Evolutionary conservation across 1,284 basidiomycete species (phyloP), one percentile per base, ranked within the genome.

Genomic region (Cryptococcus sp.): DNA sequence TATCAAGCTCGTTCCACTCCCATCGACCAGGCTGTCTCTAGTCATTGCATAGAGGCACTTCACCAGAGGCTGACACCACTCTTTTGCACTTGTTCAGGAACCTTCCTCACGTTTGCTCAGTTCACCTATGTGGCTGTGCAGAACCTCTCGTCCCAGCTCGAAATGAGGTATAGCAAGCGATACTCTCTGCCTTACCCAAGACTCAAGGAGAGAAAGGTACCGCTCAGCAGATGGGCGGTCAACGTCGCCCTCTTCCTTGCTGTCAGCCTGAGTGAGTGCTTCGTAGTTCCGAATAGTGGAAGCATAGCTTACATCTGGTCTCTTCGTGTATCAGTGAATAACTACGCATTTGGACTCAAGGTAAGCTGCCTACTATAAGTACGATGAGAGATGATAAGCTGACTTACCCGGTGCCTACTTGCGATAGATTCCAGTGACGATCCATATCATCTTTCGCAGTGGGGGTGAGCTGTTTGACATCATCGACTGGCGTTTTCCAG

Each of bases 391-490:
- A 40, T 38, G 37, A 20, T 8, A 40, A 44, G 43, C 63, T 63
- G 26, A 63, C 41, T 34, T 5, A n/a, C 16, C 13, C 17, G 15
- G 85, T 68, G 13, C 3, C 13, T 29, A 29, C 26, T 34, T 34
- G 5, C 29, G 2, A 34, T 78, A 84, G 58, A 89, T 96, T 57
- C 93, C 93, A 16, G 91, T 96, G 85, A 80, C 90, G 0, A 88
- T 97, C 1, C 93, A 97, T 75, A 96, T 97, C 74, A 90, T 97
- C 57, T 97, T 96, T 72, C 83, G 93, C 39, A 92, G 89, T 66
- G 93, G 90, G 1, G 93, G 93, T n/a, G 78, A 91, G 68, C 83
- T 89, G n/a, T 78, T n/a, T n/a, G 22, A 5, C 11, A 34, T 7
- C 29, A 34, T 4, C 29, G 8, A 34, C 8, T 10, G n/a, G n/a